phyloP scores from a whole-genome alignment of 495 filamentous ascomycete species.

The Parathielavia appendiculata region DNA sequence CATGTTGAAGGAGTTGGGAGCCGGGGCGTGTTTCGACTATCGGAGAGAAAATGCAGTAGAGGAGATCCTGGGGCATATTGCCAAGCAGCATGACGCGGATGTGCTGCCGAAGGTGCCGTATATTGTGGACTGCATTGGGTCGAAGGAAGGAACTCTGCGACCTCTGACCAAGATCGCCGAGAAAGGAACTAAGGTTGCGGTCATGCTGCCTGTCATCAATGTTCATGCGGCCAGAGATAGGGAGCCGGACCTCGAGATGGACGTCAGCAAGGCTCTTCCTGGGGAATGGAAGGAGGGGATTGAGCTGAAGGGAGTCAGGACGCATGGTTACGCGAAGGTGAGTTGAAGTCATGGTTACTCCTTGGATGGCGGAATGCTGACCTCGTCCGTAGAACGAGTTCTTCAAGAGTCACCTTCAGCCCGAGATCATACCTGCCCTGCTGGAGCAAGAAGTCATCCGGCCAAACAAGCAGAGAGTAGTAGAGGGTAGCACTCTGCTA shows the following conservation, averaged over 20 bases:
- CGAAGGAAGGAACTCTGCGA: slow-evolving; percentile 34
- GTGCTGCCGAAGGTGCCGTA: slow-evolving; percentile 31
- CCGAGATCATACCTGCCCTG: slow-evolving; percentile 46
- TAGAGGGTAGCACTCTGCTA: slow-evolving; percentile 45
- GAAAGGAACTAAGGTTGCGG: slow-evolving; percentile 42
- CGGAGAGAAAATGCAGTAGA: slow-evolving; percentile 32
- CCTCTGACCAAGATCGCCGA: slow-evolving; percentile 42
- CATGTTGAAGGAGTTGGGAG: slow-evolving; percentile 39
- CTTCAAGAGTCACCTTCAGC: slow-evolving; percentile 43
- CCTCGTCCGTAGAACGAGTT: slow-evolving; percentile 40
- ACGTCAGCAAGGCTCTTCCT: slow-evolving; percentile 25
- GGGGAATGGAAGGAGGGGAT: slow-evolving; percentile 46
- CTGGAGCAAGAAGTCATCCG: slow-evolving; percentile 40
- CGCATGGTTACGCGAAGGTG: slow-evolving; percentile 44
- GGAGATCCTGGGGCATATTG: slow-evolving; percentile 28
- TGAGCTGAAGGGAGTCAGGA: slow-evolving; percentile 45
- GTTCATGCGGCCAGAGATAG: slow-evolving; percentile 35
- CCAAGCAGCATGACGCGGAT: not conserved
- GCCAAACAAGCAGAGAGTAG: slow-evolving; percentile 44
- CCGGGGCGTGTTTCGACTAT: slow-evolving; percentile 46
- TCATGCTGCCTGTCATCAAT: slow-evolving; percentile 50
- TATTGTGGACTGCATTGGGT: slow-evolving; percentile 53
- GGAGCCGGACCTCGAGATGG: slow-evolving; percentile 44
- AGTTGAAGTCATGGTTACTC: slow-evolving; percentile 7
- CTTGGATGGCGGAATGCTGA: not conserved